Evolutionary conservation across 306 rosid species (phyloP).

Genomic region (Notholithocarpus densiflorus): DNA sequence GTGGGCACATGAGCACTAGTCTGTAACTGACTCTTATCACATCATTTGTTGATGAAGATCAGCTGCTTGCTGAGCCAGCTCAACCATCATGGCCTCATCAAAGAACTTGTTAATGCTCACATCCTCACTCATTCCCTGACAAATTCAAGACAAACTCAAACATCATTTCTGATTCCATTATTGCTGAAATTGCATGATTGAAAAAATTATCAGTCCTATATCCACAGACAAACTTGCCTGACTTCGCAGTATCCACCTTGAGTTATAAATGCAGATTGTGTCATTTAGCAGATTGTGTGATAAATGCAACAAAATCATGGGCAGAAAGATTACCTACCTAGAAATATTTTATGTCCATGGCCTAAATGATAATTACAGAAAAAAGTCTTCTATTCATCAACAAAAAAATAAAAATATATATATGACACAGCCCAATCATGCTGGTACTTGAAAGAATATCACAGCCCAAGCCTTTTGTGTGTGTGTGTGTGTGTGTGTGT

Average conservation of each 20-base stretch:
- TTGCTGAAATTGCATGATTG: background rate
- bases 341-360: background rate
- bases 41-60: conserved; percentile 97
- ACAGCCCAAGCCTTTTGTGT: background rate
- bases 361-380: background rate
- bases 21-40: conserved; percentile 29
- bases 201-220: background rate
- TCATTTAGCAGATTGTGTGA: background rate
- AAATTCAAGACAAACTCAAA: conserved; percentile 10
- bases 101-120: conserved; percentile 94
- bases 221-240: background rate
- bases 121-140: conserved; percentile 97
- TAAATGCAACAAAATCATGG: background rate
- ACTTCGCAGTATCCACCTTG: background rate
- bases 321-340: background rate
- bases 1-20: background rate
- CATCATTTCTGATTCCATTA: background rate
- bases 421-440: background rate
- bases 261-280: background rate
- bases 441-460: background rate
- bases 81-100: conserved; percentile 99
- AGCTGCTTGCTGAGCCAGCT: conserved; percentile 96
- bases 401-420: no score
- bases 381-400: no score
- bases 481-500: no score